phyloP scores from a whole-genome alignment of 306 rosid species.

The Malus domestica region ASM211411v1 NC_041793.1:33451001-33451500 shows the following conservation, averaged over 20 bases:
- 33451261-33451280: constrained; percentile 93
- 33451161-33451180: neutral
- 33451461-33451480: neutral
- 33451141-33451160: neutral
- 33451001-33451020: neutral
- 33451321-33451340: constrained; percentile 99
- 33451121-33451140: neutral
- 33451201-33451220: constrained; percentile 1
- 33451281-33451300: constrained; percentile 88
- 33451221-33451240: constrained; percentile 51
- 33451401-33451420: neutral
- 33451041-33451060: neutral
- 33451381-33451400: neutral
- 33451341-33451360: neutral
- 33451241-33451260: constrained; percentile 87
- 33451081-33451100: neutral
- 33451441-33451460: neutral
- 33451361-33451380: neutral
- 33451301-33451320: constrained; percentile 90
- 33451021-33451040: neutral
- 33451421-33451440: neutral
- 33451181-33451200: neutral
- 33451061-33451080: neutral
- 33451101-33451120: neutral
- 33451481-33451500: neutral